phyloP scores from a whole-genome alignment of 495 filamentous ascomycete species.

The Penicillium ucsense region DNA sequence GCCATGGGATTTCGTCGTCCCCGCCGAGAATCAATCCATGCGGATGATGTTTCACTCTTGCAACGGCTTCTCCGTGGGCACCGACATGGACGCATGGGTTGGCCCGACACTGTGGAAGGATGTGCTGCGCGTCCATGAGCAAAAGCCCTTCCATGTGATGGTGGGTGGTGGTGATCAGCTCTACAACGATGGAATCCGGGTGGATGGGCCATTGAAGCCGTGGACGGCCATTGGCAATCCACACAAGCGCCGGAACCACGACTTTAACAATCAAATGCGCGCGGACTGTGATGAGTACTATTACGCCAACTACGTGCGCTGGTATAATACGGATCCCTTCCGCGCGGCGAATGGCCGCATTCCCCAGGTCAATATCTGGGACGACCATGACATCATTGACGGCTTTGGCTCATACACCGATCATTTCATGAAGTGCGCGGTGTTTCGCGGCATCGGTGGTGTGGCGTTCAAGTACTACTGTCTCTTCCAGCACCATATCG shows the following conservation, averaged over 20 bases:
- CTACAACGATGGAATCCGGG: constrained; percentile 85
- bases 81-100: constrained; percentile 73
- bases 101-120: constrained; percentile 87
- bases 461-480: constrained; percentile 84
- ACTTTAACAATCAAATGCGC: constrained; percentile 65
- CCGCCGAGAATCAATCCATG: constrained; percentile 75
- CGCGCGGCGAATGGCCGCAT: constrained; percentile 76
- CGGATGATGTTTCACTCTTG: constrained; percentile 93
- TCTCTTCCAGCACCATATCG: constrained; percentile 87
- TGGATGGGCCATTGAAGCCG: constrained; percentile 61
- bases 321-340: constrained; percentile 82
- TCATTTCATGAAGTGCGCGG: constrained; percentile 83
- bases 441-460: constrained; percentile 86
- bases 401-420: constrained; percentile 91
- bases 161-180: constrained; percentile 93
- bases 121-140: constrained; percentile 57
- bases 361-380: constrained; percentile 90
- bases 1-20: constrained; percentile 58
- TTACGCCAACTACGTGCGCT: constrained; percentile 76
- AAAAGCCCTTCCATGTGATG: constrained; percentile 86
- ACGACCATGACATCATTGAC: constrained; percentile 88
- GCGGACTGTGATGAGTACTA: constrained; percentile 82
- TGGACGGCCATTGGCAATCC: constrained; percentile 83
- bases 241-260: constrained; percentile 65
- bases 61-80: constrained; percentile 92